Percentiles rank a stretch among this genome's conserved stretches.
These are phyloP conservation scores for Inga leiocalycina DNA, from an alignment of 306 rosid genomes.

Conservation along the genomic window DNA sequence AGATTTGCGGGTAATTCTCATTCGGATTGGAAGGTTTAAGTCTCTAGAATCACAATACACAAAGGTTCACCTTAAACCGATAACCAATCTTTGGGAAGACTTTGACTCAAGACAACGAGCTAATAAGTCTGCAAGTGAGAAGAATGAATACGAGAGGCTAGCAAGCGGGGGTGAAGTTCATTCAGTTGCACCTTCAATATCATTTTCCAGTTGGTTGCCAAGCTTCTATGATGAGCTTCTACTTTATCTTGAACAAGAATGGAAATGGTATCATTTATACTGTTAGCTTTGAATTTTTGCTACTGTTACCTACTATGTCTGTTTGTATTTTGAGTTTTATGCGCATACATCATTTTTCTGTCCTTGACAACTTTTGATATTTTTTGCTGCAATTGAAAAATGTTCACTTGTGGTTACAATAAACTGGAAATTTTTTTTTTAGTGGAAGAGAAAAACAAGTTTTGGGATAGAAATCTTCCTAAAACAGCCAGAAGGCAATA, in stretches of 20 bases:
- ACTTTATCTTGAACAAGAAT: conserved; percentile 97
- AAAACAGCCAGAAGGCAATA: background rate
- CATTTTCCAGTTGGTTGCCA: conserved; percentile 88
- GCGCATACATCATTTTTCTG: background rate
- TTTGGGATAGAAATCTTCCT: background rate
- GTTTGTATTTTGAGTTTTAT: background rate
- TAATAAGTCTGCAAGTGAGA: conserved; percentile 61
- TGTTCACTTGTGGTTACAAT: background rate
- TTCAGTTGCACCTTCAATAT: conserved; percentile 50
- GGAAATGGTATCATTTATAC: conserved; percentile 80
- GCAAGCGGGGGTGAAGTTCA: conserved; percentile 55
- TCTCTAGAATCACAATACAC: conserved; percentile 89
- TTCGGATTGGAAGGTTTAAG: conserved; percentile 96
- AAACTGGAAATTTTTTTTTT: background rate
- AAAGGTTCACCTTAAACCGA: conserved; percentile 90
- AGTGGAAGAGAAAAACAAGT: background rate
- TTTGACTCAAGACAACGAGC: conserved; percentile 67
- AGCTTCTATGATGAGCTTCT: conserved; percentile 91
- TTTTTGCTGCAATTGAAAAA: background rate
- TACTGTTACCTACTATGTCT: conserved; percentile 11
- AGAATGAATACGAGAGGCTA: conserved; percentile 60
- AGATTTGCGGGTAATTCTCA: conserved; percentile 88
- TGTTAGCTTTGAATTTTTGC: conserved; percentile 29
- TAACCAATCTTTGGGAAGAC: conserved; percentile 92
- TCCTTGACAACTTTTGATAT: background rate